Percentiles rank a stretch among this genome's conserved stretches.
Conservation (phyloP, 2,329 filamentous ascomycete species). For the Penicillium rolfsii region DNA sequence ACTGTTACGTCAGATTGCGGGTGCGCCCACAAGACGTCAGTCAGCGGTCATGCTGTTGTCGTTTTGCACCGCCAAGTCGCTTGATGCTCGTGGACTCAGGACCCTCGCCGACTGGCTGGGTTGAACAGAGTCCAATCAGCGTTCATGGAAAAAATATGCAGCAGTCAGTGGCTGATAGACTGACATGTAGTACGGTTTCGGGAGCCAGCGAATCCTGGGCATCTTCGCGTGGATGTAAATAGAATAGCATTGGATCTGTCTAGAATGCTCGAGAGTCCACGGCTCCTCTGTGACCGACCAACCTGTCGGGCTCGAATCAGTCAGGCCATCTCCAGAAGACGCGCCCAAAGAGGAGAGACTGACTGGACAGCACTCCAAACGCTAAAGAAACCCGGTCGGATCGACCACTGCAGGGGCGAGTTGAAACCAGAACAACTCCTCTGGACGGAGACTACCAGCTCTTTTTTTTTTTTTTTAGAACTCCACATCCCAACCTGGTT, state of each 20-base stretch:
- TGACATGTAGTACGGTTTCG: neutral
- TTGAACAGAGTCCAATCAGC: slow-evolving; percentile 13
- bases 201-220: neutral
- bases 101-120: slow-evolving; percentile 9
- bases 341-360: neutral
- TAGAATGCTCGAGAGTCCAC: neutral
- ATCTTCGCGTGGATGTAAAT: neutral
- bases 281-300: no score
- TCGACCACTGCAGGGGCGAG: neutral
- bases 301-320: no score
- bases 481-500: neutral
- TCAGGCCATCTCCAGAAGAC: no score
- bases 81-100: neutral
- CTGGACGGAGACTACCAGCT: neutral
- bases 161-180: neutral
- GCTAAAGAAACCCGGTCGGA: neutral
- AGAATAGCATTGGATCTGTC: neutral
- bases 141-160: neutral
- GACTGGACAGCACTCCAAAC: neutral
- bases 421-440: neutral
- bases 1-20: slow-evolving; percentile 4
- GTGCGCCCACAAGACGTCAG: slow-evolving; percentile 22
- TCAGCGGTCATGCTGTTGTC: slow-evolving; percentile 10
- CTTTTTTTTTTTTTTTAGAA: no score
- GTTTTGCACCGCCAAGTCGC: neutral